phyloP scores from a whole-genome alignment of 2,329 filamentous ascomycete genomes.

The Didymella pinodella region DNA sequence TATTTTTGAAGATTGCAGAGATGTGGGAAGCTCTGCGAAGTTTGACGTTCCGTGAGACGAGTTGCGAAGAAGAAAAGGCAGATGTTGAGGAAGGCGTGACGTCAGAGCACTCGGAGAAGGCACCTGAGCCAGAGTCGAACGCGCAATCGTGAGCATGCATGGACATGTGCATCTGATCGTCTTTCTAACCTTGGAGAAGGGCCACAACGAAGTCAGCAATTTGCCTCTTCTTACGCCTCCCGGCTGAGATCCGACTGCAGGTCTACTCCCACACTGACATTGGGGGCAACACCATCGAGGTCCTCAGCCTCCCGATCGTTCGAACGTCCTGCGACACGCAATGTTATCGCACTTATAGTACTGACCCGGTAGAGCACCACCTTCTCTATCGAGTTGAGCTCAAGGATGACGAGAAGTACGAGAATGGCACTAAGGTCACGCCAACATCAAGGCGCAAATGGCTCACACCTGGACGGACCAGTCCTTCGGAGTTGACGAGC shows the following conservation, averaged over 20 bases:
- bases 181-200: neutral
- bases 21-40: neutral
- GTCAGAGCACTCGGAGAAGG: neutral
- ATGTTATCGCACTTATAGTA: neutral
- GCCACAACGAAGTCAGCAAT: neutral
- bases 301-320: neutral
- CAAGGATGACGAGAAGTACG: neutral
- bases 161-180: neutral
- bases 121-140: neutral
- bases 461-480: neutral
- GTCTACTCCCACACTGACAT: neutral
- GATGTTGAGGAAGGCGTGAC: neutral
- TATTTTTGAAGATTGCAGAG: neutral
- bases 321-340: neutral
- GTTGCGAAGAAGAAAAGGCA: neutral
- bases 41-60: neutral
- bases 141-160: neutral
- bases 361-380: neutral
- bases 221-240: neutral
- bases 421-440: neutral
- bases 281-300: neutral
- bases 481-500: neutral
- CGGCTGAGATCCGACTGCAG: neutral
- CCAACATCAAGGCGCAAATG: neutral
- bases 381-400: neutral